A percentile compares a stretch with the other conserved stretches of the same genome.
Conservation (phyloP, 2,329 filamentous ascomycete genomes). For the Penicillium sp. region DNA sequence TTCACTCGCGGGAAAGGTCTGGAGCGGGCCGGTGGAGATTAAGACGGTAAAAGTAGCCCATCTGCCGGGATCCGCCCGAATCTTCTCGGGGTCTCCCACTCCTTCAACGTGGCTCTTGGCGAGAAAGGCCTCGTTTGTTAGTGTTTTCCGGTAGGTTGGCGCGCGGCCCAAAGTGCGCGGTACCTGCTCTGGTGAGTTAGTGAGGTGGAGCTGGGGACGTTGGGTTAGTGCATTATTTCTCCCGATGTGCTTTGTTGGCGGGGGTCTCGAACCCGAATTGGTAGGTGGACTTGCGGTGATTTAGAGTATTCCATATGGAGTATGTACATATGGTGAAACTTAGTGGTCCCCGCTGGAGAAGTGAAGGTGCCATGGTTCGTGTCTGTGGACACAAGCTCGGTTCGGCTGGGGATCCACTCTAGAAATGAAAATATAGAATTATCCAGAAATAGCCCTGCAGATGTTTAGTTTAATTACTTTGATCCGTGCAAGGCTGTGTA, state of each 20-base stretch:
- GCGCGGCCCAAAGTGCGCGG: not conserved
- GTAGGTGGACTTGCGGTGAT: not conserved
- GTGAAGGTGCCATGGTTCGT: not conserved
- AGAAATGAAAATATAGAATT: not conserved
- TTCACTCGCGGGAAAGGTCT: conserved; percentile 49
- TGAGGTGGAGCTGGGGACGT: not conserved
- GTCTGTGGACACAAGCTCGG: not conserved
- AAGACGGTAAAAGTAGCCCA: not conserved
- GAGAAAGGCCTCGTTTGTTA: not conserved
- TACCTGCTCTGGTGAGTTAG: not conserved
- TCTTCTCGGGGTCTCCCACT: not conserved
- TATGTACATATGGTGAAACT: not conserved
- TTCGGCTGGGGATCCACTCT: not conserved
- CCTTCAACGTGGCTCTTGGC: not conserved
- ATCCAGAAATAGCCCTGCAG: not conserved
- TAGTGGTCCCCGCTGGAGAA: not conserved
- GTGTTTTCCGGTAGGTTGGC: not conserved
- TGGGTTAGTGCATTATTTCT: too few species aligned
- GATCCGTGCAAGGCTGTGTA: not conserved
- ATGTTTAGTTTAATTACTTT: not conserved
- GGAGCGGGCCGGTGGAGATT: conserved; percentile 14
- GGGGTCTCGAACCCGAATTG: too few species aligned
- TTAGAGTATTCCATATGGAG: not conserved
- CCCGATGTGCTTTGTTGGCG: too few species aligned
- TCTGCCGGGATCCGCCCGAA: too few species aligned